Evolutionary conservation across 805 yeast species (phyloP), one percentile per base, ranked within the genome.

Genomic region (Pichia ethanolica): DNA sequence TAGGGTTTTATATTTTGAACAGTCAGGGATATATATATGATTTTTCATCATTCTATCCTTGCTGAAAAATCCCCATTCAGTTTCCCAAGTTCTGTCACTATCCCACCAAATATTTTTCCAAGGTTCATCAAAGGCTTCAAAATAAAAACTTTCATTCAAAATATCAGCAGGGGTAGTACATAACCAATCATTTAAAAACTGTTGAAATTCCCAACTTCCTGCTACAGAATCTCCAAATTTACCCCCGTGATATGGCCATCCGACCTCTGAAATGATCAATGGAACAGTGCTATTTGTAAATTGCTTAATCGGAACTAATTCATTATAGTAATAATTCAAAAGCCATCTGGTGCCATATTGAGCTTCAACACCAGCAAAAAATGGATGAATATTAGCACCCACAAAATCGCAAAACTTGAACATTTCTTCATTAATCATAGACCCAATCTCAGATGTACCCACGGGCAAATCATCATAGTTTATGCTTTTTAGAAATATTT

Each of bases 241-340:
- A 0, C 87, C 88, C 4, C 89, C 89, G 1, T 64, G 68, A 40
- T 72, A 77, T 0, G 89, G 90, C 90, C 89, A 83, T 0, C 89
- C 89, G 25, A 82, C 75, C 54, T 83, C 89, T 0, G 86, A 71
- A 1, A 83, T 70, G 5, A 74, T 66, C 6, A 81, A 56, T 1
- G 70, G 60, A 11, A 51, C 47, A 9, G 51, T 50, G 7, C 53
- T 50, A 10, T 62, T 55, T 4, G 59, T 53, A 27, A 59, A 52
- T 12, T 58, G 48, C 46, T 64, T 66, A 34, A 61, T 26, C 1
- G 80, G 79, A 30, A 68, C 63, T 20, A 79, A 58, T 48, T 74
- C 77, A 30, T 69, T 62, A 44, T 71, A 58, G 35, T 78, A 51
- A 54, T 70, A 80, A 44, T 76, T 75, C 35, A 68, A 62, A 0